Evolutionary conservation across 805 yeast genomes (phyloP), one percentile per base, ranked within the genome.

Genomic region (Sugiyamaella lignohabitans): DNA sequence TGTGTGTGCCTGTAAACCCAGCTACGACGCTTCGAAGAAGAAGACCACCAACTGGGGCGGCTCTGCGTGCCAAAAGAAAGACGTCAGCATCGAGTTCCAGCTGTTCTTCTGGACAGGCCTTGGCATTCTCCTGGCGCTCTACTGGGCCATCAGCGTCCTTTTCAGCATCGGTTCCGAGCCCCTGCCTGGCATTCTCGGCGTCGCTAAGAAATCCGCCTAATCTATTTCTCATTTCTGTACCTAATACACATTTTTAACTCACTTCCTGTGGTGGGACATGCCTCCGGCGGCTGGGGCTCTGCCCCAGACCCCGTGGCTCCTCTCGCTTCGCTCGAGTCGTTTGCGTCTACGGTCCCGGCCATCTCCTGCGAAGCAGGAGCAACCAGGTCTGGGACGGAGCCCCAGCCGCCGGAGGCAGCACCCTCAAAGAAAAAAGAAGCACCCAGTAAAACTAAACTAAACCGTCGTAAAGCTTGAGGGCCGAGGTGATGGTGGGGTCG

Each of bases 401-500:
- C 32, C n/a, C 32, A 14, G 32, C 32, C 32, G 32, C 32, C 32
- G 32, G 32, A 27, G 32, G 32, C 32, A 14, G 14, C 32, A 14
- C n/a, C n/a, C n/a, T n/a, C n/a, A n/a, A n/a, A n/a, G n/a, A n/a
- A n/a, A n/a, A n/a, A n/a, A n/a, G n/a, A n/a, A n/a, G n/a, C n/a
- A n/a, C n/a, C n/a, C n/a, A n/a, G 32, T 27, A 5, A 18, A 16
- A 17, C 11, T 57, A 86, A 20, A 87, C 88, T 59, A 87, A 67
- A 0, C 94, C 94, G 54, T 84, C 89, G 60, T 86, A 87, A 37
- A 89, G 65, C 60, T 80, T 84, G 55, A 89, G 70, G 1, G 97
- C 87, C 54, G 80, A 74, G 40, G 82, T 71, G 40, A 87, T 82
- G 18, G 84, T 75, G 3, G 88, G 85, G 59, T 87, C 96, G 37